Base-by-base conservation (phyloP, 192 early-diverging fungal species). In the Gaertneriomyces sp. region DNA sequence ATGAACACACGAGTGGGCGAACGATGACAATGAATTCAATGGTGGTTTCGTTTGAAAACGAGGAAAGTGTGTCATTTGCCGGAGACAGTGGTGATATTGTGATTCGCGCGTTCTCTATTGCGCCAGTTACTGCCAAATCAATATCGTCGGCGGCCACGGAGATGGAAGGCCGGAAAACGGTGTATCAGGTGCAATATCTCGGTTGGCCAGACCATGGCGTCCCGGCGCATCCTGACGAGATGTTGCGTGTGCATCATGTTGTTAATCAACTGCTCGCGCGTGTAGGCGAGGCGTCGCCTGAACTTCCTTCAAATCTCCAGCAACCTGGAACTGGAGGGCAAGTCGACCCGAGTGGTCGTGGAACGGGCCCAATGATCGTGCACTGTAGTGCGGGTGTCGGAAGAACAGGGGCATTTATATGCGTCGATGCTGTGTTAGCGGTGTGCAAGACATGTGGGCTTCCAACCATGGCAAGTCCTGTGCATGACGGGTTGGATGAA, bases 331-430 rank as follows among this genome's bases (percentile, higher is more conserved):
- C 46, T 49, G n/a, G 57, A 6, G 44, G 65, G 19, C 17, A 42
- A 3, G 54, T 46, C 41, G 63, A 65, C 11, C 25, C 25, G 25
- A 33, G 25, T 2, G 25, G 25, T 33, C 25, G 25, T 33, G 25
- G 25, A 33, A 47, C 60, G 9, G 80, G 77, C 0, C 93, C 93
- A 0, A 81, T 87, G 58, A 71, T 93, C 6, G 90, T 93, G 7
- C 91, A 95, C 65, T 95, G 93, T 67, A 88, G 85, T 59, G 93
- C 93, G 6, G 93, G 93, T 1, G 90, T 89, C 63, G 93, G 93
- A 5, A 78, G 93, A 38, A 93, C 91, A 7, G 93, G 93, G 11
- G 87, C 91, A 0, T 93, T 93, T 64, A 88, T 88, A 58, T 87
- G 79, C 0, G 71, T 94, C 44, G 88, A 91, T 47, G 67, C 73